Evolutionary conservation across 2,329 filamentous ascomycete genomes (phyloP).

Genomic region (Aspergillus sp.): DNA sequence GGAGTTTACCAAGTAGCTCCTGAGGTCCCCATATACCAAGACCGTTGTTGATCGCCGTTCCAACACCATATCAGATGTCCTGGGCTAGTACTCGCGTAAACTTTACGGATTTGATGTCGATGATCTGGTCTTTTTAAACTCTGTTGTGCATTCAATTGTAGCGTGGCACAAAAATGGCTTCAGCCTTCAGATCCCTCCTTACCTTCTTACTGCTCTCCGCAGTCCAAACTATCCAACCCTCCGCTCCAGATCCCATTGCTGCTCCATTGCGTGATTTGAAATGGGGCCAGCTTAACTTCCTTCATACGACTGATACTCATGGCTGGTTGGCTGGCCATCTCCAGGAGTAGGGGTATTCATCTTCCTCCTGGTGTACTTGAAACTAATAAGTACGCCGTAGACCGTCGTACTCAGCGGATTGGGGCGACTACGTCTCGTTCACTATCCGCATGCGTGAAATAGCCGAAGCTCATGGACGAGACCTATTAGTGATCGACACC

Average conservation of each 20-base stretch:
- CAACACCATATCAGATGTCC: not conserved
- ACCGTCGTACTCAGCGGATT: slow-evolving; percentile 90
- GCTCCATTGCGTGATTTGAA: slow-evolving; percentile 80
- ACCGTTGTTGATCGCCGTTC: not conserved
- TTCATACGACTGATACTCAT: slow-evolving; percentile 96
- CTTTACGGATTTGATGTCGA: not conserved
- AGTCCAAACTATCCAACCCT: slow-evolving; percentile 67
- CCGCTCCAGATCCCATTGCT: slow-evolving; percentile 71
- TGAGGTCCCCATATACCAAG: not conserved
- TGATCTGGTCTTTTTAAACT: not conserved
- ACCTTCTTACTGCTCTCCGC: slow-evolving; percentile 17
- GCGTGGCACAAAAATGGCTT: slow-evolving; percentile 3
- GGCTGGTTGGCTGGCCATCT: slow-evolving; percentile 95
- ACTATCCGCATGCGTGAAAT: slow-evolving; percentile 75
- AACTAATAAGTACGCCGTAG: slow-evolving; percentile 44
- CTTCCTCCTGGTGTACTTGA: not conserved
- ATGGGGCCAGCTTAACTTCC: slow-evolving; percentile 94
- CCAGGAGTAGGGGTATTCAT: slow-evolving; percentile 64
- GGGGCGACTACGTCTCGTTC: slow-evolving; percentile 97
- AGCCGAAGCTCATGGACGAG: slow-evolving; percentile 74
- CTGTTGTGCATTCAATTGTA: not conserved
- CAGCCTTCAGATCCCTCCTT: slow-evolving; percentile 7
- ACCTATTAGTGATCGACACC: slow-evolving; percentile 91
- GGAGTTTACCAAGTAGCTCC: not conserved
- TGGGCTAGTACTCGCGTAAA: not conserved